Evolutionary conservation across 1,284 basidiomycete species (phyloP), one percentile per base, ranked within the genome.

Genomic region (Mycena sp.): DNA sequence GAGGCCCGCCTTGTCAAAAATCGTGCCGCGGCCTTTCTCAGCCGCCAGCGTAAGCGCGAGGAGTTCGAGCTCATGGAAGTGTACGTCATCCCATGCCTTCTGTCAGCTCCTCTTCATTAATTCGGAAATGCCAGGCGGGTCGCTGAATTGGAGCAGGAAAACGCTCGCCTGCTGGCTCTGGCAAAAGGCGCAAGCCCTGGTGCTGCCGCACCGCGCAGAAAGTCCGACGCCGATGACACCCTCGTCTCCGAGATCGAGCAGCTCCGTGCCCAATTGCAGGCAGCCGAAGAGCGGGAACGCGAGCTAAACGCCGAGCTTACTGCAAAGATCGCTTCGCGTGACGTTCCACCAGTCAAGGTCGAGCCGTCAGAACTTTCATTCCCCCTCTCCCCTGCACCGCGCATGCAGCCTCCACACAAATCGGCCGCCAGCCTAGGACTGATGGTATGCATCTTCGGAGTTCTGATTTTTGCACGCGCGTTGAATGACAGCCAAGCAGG

Each of bases 1-100:
- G 94, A 96, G 78, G 94, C 94, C 54, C 87, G 94, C 58, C 85
- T 96, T 16, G 92, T 96, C 63, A 96, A 96, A 83, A 96, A 96
- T 80, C 87, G 94, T 58, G 94, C 94, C 14, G 94, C 94, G 10
- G 94, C 94, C 58, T 96, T 96, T 81, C 87, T 96, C 71, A 92
- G 89, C 76, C 84, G 94, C 73, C 94, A 96, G 78, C 85, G 94
- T 71, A 96, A 96, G 79, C 88, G 94, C 64, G 94, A 96, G 79
- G 94, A 96, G 79, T 96, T 95, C 72, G 94, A 96, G 78, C 83
- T 78, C 73, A 94, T 96, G 89, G 93, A 95, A 83, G 78, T 90
- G 91, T 94, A 83, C 80, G 76, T 80, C 64, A 68, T 35, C 32
- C 32, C 32, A 66, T 60, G 67, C 48, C 43, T 61, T 67, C 56